These are phyloP conservation scores for Aspergillus sp. DNA, from an alignment of 2,329 filamentous ascomycete species.

Conservation along the genomic window DNA sequence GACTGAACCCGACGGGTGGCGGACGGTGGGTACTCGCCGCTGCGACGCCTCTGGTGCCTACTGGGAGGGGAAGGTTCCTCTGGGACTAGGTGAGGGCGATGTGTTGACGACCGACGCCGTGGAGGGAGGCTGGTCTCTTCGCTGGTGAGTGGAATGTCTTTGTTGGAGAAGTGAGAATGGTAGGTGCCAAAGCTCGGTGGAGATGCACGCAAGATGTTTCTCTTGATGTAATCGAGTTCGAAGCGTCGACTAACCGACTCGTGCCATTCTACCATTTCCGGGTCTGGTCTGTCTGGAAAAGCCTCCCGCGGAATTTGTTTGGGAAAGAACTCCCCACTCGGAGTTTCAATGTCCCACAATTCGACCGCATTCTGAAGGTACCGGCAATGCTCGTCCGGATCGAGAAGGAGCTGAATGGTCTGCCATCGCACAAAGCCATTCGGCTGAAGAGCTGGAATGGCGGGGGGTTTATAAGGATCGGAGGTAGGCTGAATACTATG, in stretches of 20 bases:
- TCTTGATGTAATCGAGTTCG: constrained; percentile 59
- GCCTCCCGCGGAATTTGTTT: constrained; percentile 67
- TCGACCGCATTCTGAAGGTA: constrained; percentile 80
- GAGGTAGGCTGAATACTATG: constrained; percentile 76
- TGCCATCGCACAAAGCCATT: constrained; percentile 93
- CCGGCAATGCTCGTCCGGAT: constrained; percentile 82
- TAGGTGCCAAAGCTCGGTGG: constrained; percentile 33
- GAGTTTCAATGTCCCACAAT: constrained; percentile 74
- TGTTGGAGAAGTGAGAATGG: constrained; percentile 35
- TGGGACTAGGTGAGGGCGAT: constrained; percentile 22
- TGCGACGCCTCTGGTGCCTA: constrained; percentile 28
- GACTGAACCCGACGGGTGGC: constrained; percentile 24
- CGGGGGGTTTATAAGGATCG: constrained; percentile 71
- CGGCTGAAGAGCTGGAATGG: constrained; percentile 77
- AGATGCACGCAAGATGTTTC: constrained; percentile 37
- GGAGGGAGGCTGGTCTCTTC: constrained; percentile 27
- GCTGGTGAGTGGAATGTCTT: constrained; percentile 26
- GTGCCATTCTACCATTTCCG: constrained; percentile 85
- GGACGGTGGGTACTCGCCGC: constrained; percentile 24
- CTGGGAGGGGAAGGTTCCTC: constrained; percentile 23
- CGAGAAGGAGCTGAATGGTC: constrained; percentile 83
- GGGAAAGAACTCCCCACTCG: constrained; percentile 61
- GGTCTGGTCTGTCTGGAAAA: constrained; percentile 72
- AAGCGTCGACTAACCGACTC: constrained; percentile 72
- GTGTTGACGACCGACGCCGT: constrained; percentile 19